Conservation (phyloP, 768 basidiomycete genomes). For the Filobasidium wieringae region DNA sequence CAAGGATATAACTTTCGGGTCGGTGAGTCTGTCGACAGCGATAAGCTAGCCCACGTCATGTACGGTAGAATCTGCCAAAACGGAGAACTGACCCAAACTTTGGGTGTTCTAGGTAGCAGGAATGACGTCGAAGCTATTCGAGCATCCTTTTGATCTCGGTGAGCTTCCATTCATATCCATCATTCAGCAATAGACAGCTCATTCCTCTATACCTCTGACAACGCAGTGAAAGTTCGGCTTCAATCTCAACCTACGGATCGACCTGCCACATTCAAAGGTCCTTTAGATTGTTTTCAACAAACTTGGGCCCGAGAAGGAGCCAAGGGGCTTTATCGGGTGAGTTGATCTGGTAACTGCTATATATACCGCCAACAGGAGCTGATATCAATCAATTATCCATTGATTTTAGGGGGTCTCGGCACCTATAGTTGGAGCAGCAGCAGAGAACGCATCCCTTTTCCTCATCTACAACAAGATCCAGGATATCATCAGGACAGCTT, state of each 20-base stretch:
- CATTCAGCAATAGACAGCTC: not conserved
- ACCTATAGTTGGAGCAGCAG: constrained; percentile 82
- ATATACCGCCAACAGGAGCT: not conserved
- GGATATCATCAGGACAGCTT: constrained; percentile 28
- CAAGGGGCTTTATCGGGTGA: constrained; percentile 72
- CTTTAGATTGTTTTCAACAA: constrained; percentile 70
- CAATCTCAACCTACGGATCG: constrained; percentile 77
- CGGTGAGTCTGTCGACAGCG: constrained; percentile 15
- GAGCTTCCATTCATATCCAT: constrained; percentile 5
- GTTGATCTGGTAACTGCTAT: constrained; percentile 27
- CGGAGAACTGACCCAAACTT: too few relatives aligned
- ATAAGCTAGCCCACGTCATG: not conserved
- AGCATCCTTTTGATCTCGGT: constrained; percentile 86
- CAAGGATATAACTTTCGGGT: constrained; percentile 36
- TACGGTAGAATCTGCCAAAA: too few relatives aligned
- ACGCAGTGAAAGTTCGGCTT: constrained; percentile 66
- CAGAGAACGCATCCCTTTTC: constrained; percentile 80
- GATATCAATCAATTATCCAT: not conserved
- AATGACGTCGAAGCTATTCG: constrained; percentile 74
- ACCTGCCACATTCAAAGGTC: constrained; percentile 63
- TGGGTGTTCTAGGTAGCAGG: constrained; percentile 54
- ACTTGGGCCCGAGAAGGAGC: constrained; percentile 74
- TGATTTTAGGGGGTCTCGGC: constrained; percentile 66
- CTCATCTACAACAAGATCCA: constrained; percentile 64
- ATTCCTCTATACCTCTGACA: not conserved